These are phyloP conservation scores for Ascomycota sp. DNA, from an alignment of 2,329 filamentous ascomycete genomes.

Conservation along the genomic window DNA sequence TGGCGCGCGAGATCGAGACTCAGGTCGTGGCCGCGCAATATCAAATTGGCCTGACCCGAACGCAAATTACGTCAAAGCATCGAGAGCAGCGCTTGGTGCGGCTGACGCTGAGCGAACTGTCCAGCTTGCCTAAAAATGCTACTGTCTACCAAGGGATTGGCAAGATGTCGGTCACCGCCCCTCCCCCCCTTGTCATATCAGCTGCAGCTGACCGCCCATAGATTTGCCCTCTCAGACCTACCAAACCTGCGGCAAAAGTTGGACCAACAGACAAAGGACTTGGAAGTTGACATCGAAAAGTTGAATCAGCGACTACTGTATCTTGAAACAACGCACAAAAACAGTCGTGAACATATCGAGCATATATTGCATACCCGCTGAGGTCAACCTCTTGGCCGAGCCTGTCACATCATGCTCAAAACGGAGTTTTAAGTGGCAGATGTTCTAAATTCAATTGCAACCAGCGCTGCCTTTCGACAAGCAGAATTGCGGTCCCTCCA, in stretches of 20 bases:
- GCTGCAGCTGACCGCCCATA: constrained; percentile 13
- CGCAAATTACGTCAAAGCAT: constrained; percentile 67
- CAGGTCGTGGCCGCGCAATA: constrained; percentile 77
- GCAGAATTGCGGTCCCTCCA: too few relatives aligned
- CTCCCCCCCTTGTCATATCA: neutral
- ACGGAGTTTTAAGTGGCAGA: too few relatives aligned
- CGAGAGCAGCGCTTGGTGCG: constrained; percentile 75
- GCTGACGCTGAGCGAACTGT: constrained; percentile 64
- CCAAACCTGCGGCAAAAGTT: constrained; percentile 54
- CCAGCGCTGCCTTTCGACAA: too few relatives aligned
- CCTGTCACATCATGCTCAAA: too few relatives aligned
- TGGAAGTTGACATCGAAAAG: constrained; percentile 57
- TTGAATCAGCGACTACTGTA: constrained; percentile 80
- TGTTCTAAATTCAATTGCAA: too few relatives aligned
- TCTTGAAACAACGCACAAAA: constrained; percentile 84
- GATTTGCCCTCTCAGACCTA: constrained; percentile 69
- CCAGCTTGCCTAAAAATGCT: constrained; percentile 50
- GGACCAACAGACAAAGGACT: constrained; percentile 46
- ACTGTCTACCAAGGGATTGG: constrained; percentile 85
- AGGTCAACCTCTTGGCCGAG: too few relatives aligned
- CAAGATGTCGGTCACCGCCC: constrained; percentile 51
- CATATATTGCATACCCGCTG: constrained; percentile 29
- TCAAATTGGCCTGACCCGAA: constrained; percentile 67
- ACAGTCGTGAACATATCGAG: constrained; percentile 76
- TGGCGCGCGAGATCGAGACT: constrained; percentile 81